Base-by-base conservation (phyloP, 257 asterid species). In the Ehretia macrophylla region DNA sequence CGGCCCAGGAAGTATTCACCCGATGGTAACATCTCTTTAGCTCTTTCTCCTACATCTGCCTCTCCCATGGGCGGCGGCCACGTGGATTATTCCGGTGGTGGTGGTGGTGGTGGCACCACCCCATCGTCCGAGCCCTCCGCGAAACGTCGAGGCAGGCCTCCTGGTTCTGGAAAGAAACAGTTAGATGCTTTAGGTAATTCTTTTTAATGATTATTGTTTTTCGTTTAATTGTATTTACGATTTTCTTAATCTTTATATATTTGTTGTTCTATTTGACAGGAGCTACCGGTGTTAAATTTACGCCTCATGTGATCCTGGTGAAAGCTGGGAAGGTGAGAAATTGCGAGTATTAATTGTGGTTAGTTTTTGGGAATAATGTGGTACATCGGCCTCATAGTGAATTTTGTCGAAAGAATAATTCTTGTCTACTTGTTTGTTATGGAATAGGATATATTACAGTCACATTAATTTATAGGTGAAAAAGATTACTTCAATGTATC, bases 1-100 rank as follows among this genome's bases (percentile, higher is more conserved):
- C 75, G 97, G 23, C 97, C 97, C 3, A 85, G 97, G 65, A 88
- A 88, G 66, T 85, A 83, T 68, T 83, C 96, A 0, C 94, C 92
- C 1, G 95, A 85, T 40, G 79, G 77, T 73, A 76, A 82, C 85
- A 88, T 88, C 67, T 93, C 86, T 1, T 73, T 90, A 3, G 90
- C 86, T 5, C 84, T 90, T 18, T 81, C 96, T 3, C 82, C 92
- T 16, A 79, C 90, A 11, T 73, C 94, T 8, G 81, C 22, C 44
- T 18, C 72, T 48, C 91, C 84, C 56, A 60, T 22, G 9, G 61
- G 8, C 79, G 61, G 8, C 79, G 71, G 46, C 58, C 51, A 60
- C 53, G 60, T 32, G 20, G 54, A 51, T 22, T 51, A 68, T 11
- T 80, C 83, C 0, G 75, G 72, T 0, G 82, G 76, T 12, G 85